Evolutionary conservation across 2,329 filamentous ascomycete genomes (phyloP).

Genomic region (Monilinia polystroma): DNA sequence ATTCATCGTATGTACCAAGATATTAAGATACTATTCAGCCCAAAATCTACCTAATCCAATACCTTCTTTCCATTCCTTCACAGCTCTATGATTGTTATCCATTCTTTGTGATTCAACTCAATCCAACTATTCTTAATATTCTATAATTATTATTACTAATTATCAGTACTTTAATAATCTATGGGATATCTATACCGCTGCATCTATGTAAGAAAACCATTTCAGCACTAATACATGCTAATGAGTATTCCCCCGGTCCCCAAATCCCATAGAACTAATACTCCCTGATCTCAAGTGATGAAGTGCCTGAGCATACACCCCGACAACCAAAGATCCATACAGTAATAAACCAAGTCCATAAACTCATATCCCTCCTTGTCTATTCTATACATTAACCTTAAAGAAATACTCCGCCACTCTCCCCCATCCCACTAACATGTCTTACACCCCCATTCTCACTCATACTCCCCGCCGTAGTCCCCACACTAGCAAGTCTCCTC

Average conservation of each 20-base stretch:
- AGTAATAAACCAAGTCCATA: background rate
- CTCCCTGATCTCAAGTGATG: background rate
- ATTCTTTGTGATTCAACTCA: background rate
- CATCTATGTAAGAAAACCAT: background rate
- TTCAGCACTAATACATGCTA: background rate
- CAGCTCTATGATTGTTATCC: too few relatives aligned
- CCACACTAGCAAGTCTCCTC: slow-evolving; percentile 43
- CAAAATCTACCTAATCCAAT: too few relatives aligned
- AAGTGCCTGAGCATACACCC: background rate
- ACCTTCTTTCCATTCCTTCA: too few relatives aligned
- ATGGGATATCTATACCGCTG: background rate
- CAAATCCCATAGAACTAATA: background rate
- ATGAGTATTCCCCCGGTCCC: too few relatives aligned
- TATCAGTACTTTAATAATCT: background rate
- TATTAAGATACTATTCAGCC: too few relatives aligned
- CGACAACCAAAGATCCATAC: background rate
- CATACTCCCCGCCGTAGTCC: slow-evolving; percentile 40
- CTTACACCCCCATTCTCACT: background rate
- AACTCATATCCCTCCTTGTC: background rate
- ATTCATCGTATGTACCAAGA: too few relatives aligned
- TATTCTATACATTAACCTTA: background rate
- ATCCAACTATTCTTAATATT: background rate
- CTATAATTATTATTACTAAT: background rate
- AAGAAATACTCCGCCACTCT: background rate
- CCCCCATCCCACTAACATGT: background rate